Conservation (phyloP, 148 eudicot genomes). For the Hydrangea macrophylla region DNA sequence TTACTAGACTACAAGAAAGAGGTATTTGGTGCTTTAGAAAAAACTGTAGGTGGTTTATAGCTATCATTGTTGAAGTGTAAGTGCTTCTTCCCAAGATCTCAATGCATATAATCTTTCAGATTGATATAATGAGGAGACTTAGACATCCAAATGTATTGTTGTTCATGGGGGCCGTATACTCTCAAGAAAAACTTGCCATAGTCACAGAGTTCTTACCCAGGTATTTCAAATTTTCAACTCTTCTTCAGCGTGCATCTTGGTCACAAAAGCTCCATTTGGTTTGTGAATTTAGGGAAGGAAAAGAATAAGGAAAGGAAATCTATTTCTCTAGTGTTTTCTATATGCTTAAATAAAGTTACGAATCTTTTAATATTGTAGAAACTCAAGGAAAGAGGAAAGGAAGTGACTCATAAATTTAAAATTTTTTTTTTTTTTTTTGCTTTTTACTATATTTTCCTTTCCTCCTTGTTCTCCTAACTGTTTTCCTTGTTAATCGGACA, state of each 20-base stretch:
- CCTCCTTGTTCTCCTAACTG: too few species aligned
- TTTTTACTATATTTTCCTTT: too few species aligned
- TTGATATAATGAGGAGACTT: slow-evolving; percentile 69
- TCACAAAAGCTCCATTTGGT: neutral
- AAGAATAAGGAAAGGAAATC: too few species aligned
- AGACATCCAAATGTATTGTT: slow-evolving; percentile 93
- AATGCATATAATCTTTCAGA: slow-evolving; percentile 32
- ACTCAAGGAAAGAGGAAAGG: too few species aligned
- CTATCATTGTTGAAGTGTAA: neutral
- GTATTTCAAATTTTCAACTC: slow-evolving; percentile 33
- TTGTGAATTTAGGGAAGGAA: too few species aligned
- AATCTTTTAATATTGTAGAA: too few species aligned
- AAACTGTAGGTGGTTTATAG: neutral
- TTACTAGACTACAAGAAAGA: slow-evolving; percentile 66
- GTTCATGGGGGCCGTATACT: slow-evolving; percentile 84
- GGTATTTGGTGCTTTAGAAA: slow-evolving; percentile 33
- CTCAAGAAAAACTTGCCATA: slow-evolving; percentile 67
- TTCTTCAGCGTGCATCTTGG: too few species aligned
- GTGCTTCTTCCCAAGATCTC: neutral
- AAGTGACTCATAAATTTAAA: too few species aligned
- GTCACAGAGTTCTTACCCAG: slow-evolving; percentile 82
- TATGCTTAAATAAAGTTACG: too few species aligned
- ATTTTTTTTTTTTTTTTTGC: too few species aligned
- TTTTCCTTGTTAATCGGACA: too few species aligned
- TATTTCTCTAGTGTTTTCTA: too few species aligned